Percentiles rank a stretch among this genome's conserved stretches.
Evolutionary conservation across 2,329 filamentous ascomycete species (phyloP).

Genomic region (Didymella pomorum): DNA sequence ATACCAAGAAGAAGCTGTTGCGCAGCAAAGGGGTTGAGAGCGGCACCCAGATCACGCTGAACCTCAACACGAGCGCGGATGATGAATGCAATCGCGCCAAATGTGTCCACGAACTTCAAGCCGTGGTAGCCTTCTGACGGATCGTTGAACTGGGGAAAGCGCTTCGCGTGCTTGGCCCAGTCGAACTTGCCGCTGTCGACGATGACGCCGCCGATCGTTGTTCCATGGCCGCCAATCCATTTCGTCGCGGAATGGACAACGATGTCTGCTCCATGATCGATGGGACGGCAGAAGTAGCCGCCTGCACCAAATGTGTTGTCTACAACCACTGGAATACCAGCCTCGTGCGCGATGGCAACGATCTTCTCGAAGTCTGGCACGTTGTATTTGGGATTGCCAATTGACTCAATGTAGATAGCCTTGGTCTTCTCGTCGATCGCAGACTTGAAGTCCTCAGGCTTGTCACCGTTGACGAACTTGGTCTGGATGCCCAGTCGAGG

Average conservation of each 20-base stretch:
- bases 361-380: constrained; percentile 90
- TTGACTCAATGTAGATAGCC: constrained; percentile 84
- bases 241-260: constrained; percentile 95
- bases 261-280: constrained; percentile 91
- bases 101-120: constrained; percentile 92
- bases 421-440: constrained; percentile 94
- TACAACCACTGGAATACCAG: constrained; percentile 65
- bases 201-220: constrained; percentile 86
- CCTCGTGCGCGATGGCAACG: constrained; percentile 77
- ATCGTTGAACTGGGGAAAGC: constrained; percentile 93
- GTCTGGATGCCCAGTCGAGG: constrained; percentile 86
- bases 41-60: constrained; percentile 82
- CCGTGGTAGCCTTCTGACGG: constrained; percentile 90
- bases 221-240: constrained; percentile 91
- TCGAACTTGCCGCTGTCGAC: constrained; percentile 92
- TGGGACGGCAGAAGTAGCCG: constrained; percentile 85
- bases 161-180: constrained; percentile 83
- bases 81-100: constrained; percentile 81
- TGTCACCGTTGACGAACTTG: constrained; percentile 86
- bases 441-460: constrained; percentile 77
- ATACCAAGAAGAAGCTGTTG: constrained; percentile 89
- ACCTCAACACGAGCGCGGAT: constrained; percentile 89
- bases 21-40: constrained; percentile 87
- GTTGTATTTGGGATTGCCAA: constrained; percentile 94
- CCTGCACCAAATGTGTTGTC: constrained; percentile 97